These are phyloP conservation scores for Trametes cinnabarina DNA, from an alignment of 768 basidiomycete species.

Conservation along the genomic window DNA sequence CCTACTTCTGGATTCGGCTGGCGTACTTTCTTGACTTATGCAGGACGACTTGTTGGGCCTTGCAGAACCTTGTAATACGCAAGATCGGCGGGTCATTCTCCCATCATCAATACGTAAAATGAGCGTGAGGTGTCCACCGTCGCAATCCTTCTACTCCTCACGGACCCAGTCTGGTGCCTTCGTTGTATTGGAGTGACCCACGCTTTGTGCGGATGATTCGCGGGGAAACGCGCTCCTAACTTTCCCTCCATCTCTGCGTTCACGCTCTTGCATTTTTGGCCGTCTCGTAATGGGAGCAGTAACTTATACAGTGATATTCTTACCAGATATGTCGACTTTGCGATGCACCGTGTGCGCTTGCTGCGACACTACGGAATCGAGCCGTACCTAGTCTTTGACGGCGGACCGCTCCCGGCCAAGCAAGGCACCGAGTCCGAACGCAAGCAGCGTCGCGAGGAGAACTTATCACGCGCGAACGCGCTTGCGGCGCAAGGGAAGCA, in stretches of 20 bases:
- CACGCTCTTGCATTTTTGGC: not conserved
- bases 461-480: conserved; percentile 67
- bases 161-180: conserved; percentile 8
- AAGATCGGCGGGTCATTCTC: conserved; percentile 12
- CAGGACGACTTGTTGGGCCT: conserved; percentile 3
- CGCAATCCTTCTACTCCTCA: conserved; percentile 7
- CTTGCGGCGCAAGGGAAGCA: conserved; percentile 76
- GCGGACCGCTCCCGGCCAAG: conserved; percentile 94
- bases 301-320: not conserved
- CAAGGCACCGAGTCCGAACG: conserved; percentile 83
- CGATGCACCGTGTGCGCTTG: conserved; percentile 88
- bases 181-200: conserved; percentile 1
- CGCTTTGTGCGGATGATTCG: conserved; percentile 7
- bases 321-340: conserved; percentile 90
- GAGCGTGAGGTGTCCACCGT: conserved; percentile 3
- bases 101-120: conserved; percentile 20
- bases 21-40: conserved; percentile 18
- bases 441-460: conserved; percentile 71
- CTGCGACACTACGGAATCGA: conserved; percentile 79
- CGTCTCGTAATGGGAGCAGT: not conserved
- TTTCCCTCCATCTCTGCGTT: not conserved
- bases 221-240: conserved; percentile 6
- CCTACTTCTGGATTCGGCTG: conserved; percentile 10
- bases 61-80: conserved; percentile 11
- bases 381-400: conserved; percentile 95